Evolutionary conservation across 2,329 filamentous ascomycete genomes (phyloP).

Genomic region (Purpureocillium lavendulum): DNA sequence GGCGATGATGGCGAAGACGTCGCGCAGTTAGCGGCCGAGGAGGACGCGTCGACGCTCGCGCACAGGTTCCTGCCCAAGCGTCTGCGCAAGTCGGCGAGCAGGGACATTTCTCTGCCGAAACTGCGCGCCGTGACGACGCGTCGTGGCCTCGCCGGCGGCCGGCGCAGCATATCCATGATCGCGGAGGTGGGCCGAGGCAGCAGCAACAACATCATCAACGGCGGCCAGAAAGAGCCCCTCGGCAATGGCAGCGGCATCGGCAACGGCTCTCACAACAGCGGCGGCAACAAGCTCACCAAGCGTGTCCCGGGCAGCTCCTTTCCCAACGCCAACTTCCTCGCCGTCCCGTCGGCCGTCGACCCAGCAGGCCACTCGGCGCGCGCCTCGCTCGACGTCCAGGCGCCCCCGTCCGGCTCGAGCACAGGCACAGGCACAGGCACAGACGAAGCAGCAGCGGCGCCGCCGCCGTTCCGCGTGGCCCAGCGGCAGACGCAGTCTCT

Average conservation of each 20-base stretch:
- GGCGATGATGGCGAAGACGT: conserved; percentile 4
- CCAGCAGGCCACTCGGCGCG: neutral
- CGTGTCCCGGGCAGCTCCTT: conserved; percentile 8
- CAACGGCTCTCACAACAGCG: no score
- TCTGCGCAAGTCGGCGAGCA: conserved; percentile 42
- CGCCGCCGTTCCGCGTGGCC: no score
- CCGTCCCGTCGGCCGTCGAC: no score
- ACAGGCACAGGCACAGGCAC: no score
- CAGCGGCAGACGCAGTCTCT: neutral
- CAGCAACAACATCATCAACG: neutral
- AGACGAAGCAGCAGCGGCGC: no score
- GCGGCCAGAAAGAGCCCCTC: no score
- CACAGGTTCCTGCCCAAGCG: conserved; percentile 26
- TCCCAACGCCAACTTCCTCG: neutral
- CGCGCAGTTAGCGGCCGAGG: conserved; percentile 1
- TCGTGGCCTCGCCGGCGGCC: conserved; percentile 11
- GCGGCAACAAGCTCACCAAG: conserved; percentile 14
- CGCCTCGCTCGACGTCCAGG: conserved; percentile 1
- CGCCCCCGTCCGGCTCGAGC: no score
- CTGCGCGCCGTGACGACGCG: conserved; percentile 20
- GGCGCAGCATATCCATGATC: conserved; percentile 18
- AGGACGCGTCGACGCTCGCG: conserved; percentile 12
- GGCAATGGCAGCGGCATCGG: neutral
- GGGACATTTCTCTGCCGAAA: conserved; percentile 28
- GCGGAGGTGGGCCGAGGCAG: conserved; percentile 2